phyloP scores from a whole-genome alignment of 805 yeast species.

The Babjeviella inositovora region DNA sequence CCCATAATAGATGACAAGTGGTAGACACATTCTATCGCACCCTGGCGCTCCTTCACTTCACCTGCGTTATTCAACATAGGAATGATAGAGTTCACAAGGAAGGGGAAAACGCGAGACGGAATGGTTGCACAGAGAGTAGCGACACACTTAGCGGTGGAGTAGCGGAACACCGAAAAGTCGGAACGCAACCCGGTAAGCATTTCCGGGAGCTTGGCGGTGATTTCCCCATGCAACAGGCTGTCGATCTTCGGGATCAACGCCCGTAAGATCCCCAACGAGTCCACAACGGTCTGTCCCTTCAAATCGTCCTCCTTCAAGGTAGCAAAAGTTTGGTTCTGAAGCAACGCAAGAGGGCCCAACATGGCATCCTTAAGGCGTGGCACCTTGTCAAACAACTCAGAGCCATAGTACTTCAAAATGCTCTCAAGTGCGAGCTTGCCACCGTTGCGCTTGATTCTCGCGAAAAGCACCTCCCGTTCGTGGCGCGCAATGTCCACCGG shows the following conservation, averaged over 20 bases:
- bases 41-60: slow-evolving; percentile 63
- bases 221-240: slow-evolving; percentile 24
- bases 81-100: slow-evolving; percentile 58
- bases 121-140: slow-evolving; percentile 60
- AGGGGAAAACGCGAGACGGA: slow-evolving; percentile 61
- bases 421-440: slow-evolving; percentile 55
- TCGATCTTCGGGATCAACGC: slow-evolving; percentile 55
- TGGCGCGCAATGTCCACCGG: slow-evolving; percentile 44
- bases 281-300: slow-evolving; percentile 70
- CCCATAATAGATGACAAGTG: slow-evolving; percentile 83
- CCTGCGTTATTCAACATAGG: slow-evolving; percentile 74
- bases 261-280: slow-evolving; percentile 68
- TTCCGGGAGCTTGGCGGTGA: slow-evolving; percentile 36
- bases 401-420: slow-evolving; percentile 36
- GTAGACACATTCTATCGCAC: slow-evolving; percentile 83
- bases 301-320: slow-evolving; percentile 14
- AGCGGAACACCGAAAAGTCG: slow-evolving; percentile 68
- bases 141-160: slow-evolving; percentile 79
- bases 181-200: slow-evolving; percentile 43
- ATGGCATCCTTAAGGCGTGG: slow-evolving; percentile 53
- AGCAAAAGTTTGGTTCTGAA: no score
- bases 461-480: slow-evolving; percentile 53
- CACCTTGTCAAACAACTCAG: slow-evolving; percentile 34
- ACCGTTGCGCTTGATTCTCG: slow-evolving; percentile 74
- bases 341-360: slow-evolving; percentile 50